Conservation (phyloP, 73 alveolate species). For the Paraurostyla sp. region DNA sequence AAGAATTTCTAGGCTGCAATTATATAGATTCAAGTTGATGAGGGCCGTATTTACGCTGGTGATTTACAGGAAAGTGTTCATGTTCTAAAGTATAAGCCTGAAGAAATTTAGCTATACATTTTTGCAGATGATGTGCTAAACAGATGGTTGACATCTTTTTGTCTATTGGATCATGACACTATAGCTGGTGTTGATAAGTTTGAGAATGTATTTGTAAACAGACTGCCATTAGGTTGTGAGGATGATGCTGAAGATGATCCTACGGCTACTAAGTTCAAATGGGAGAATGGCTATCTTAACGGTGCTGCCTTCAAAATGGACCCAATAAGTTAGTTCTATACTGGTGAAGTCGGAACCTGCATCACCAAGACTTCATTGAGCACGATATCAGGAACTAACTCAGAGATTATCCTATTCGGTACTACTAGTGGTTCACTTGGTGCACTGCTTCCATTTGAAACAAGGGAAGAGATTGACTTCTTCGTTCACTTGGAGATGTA, state of each 20-base stretch:
- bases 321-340: conserved; percentile 92
- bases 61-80: conserved; percentile 93
- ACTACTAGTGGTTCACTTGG: conserved; percentile 97
- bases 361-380: conserved; percentile 77
- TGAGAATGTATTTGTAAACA: conserved; percentile 93
- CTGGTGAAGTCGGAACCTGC: conserved; percentile 96
- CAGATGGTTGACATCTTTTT: conserved; percentile 94
- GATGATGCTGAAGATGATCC: conserved; percentile 98
- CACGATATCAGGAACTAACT: conserved; percentile 86
- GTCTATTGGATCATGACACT: conserved; percentile 97
- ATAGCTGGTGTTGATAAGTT: conserved; percentile 97
- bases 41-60: conserved; percentile 93
- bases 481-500: conserved; percentile 99
- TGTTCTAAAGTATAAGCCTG: conserved; percentile 92
- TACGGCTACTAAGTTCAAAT: conserved; percentile 93
- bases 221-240: conserved; percentile 97
- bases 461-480: conserved; percentile 97
- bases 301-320: conserved; percentile 98
- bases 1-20: conserved; percentile 84
- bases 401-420: conserved; percentile 92
- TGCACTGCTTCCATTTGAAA: conserved; percentile 95
- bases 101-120: conserved; percentile 91
- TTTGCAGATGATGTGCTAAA: conserved; percentile 97
- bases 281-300: conserved; percentile 97
- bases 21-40: conserved; percentile 87